These are phyloP conservation scores for Amyloporia xantha DNA, from an alignment of 768 basidiomycete species.

Conservation along the genomic window DNA sequence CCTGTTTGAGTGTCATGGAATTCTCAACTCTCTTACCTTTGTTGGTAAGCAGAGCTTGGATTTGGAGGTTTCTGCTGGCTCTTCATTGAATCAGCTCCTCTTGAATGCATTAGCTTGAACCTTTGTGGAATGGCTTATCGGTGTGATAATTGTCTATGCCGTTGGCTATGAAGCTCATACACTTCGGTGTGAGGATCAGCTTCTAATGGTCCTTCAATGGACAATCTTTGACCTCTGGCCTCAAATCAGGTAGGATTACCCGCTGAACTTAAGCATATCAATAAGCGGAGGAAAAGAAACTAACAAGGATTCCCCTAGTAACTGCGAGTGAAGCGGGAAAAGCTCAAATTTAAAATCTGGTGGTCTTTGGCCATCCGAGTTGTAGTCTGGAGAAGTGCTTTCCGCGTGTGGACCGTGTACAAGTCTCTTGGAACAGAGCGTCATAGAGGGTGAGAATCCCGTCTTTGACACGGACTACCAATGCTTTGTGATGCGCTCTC, in stretches of 20 bases:
- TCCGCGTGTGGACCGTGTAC: constrained; percentile 59
- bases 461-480: constrained; percentile 55
- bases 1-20: constrained; percentile 71
- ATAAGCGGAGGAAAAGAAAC: constrained; percentile 90
- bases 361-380: constrained; percentile 26
- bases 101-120: constrained; percentile 39
- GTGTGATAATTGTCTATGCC: constrained; percentile 51
- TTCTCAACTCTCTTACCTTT: constrained; percentile 38
- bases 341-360: constrained; percentile 83
- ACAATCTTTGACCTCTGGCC: constrained; percentile 42
- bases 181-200: no score
- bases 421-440: constrained; percentile 76
- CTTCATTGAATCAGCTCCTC: constrained; percentile 30
- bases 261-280: constrained; percentile 87
- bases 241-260: constrained; percentile 82
- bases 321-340: no score
- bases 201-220: constrained; percentile 18
- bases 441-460: constrained; percentile 76
- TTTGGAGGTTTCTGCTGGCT: constrained; percentile 32
- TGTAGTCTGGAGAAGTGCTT: constrained; percentile 54
- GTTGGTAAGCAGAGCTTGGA: constrained; percentile 32
- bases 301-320: no score
- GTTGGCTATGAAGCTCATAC: constrained; percentile 23
- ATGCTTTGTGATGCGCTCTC: constrained; percentile 66
- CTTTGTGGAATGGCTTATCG: constrained; percentile 25